A percentile compares a stretch with the other conserved stretches of the same genome.
These are phyloP conservation scores for Boletus hoseneyae DNA, from an alignment of 1,284 basidiomycete genomes.

Conservation along the genomic window DNA sequence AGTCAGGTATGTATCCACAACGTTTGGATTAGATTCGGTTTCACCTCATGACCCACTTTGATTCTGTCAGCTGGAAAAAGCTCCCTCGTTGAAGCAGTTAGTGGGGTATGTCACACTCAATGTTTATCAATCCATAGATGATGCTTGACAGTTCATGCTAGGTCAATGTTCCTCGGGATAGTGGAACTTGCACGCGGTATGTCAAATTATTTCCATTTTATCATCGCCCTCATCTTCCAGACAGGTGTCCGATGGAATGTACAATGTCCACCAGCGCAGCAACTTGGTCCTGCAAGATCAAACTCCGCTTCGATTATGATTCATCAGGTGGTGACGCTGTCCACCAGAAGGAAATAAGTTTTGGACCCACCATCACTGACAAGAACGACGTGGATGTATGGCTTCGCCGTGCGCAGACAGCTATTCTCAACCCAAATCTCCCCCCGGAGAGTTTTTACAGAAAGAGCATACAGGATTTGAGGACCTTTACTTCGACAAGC, in stretches of 20 bases:
- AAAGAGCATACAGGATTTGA: slow-evolving; percentile 34
- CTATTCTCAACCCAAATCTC: slow-evolving; percentile 47
- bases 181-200: slow-evolving; percentile 57
- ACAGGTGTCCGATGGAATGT: slow-evolving; percentile 58
- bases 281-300: slow-evolving; percentile 51
- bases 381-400: slow-evolving; percentile 46
- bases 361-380: slow-evolving; percentile 39
- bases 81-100: slow-evolving; percentile 57
- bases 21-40: neutral
- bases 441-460: slow-evolving; percentile 33
- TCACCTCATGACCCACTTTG: slow-evolving; percentile 1
- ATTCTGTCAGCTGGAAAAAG: slow-evolving; percentile 50
- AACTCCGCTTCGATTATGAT: slow-evolving; percentile 43
- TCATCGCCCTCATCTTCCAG: neutral
- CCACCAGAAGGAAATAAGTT: slow-evolving; percentile 26
- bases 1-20: slow-evolving; percentile 44
- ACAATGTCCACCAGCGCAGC: slow-evolving; percentile 40
- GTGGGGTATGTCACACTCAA: slow-evolving; percentile 40
- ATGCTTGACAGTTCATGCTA: slow-evolving; percentile 21
- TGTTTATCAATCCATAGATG: neutral
- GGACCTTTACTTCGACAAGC: slow-evolving; percentile 13
- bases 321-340: slow-evolving; percentile 20
- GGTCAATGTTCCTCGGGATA: slow-evolving; percentile 58
- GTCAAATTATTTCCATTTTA: neutral
- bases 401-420: slow-evolving; percentile 57